phyloP scores from a whole-genome alignment of 1,139 yeast species.

The Yamadazyma atlantica region DNA sequence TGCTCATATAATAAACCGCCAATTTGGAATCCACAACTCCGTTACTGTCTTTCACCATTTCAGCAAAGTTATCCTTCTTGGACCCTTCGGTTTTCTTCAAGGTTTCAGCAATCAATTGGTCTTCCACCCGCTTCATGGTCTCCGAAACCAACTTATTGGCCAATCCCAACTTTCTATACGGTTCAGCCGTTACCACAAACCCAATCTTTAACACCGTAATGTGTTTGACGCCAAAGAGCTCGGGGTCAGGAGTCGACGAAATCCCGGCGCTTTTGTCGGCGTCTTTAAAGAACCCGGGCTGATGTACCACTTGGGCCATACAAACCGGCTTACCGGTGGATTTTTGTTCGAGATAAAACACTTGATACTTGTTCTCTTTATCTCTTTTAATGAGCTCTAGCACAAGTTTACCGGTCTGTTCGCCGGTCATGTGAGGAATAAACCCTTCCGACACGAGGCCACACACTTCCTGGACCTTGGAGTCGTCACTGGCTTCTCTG shows the following conservation, averaged over 20 bases:
- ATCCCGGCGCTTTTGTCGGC: conserved; percentile 27
- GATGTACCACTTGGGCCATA: conserved; percentile 24
- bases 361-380: conserved; percentile 20
- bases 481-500: conserved; percentile 27
- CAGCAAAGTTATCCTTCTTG: conserved; percentile 29
- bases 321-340: conserved; percentile 27
- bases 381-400: conserved; percentile 34
- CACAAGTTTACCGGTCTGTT: conserved; percentile 25
- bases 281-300: conserved; percentile 33
- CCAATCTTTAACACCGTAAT: conserved; percentile 28
- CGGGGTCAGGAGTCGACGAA: conserved; percentile 34
- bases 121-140: conserved; percentile 35
- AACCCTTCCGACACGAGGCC: conserved; percentile 30
- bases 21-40: conserved; percentile 31
- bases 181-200: conserved; percentile 29
- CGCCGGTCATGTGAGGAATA: conserved; percentile 25
- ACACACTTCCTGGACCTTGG: conserved; percentile 25
- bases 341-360: conserved; percentile 31
- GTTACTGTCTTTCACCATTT: conserved; percentile 28
- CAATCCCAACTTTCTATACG: conserved; percentile 31
- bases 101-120: conserved; percentile 25
- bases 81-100: conserved; percentile 21
- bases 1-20: conserved; percentile 37
- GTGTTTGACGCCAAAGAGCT: conserved; percentile 32
- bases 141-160: conserved; percentile 26